Conservation (phyloP, 2,329 filamentous ascomycete species). For the Elsinoe fawcettii region DNA sequence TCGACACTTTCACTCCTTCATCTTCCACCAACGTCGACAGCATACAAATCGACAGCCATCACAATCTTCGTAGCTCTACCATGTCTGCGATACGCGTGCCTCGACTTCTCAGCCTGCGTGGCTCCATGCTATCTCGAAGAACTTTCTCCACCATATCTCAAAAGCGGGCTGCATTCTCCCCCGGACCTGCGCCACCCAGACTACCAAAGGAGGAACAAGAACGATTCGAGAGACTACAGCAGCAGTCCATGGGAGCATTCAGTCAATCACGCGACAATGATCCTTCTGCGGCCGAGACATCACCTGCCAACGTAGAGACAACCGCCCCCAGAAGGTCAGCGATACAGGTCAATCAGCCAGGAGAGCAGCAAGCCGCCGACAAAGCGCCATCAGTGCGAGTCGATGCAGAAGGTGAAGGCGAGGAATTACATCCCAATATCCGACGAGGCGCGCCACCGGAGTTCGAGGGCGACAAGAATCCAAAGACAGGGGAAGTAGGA, state of each 20-base stretch:
- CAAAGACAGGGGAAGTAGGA: constrained; percentile 88
- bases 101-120: constrained; percentile 14
- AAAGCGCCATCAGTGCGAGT: constrained; percentile 34
- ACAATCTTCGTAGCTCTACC: no score
- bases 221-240: constrained; percentile 80
- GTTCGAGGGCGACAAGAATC: constrained; percentile 87
- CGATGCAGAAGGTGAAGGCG: constrained; percentile 50
- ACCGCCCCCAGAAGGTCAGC: constrained; percentile 30
- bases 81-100: constrained; percentile 17
- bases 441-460: constrained; percentile 74
- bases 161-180: constrained; percentile 28
- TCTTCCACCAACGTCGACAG: no score
- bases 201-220: constrained; percentile 85
- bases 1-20: background rate
- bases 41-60: no score
- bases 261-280: constrained; percentile 40
- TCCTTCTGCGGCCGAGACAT: constrained; percentile 22
- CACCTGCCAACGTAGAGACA: constrained; percentile 22
- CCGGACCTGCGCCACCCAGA: constrained; percentile 67
- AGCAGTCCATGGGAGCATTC: constrained; percentile 66
- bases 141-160: constrained; percentile 38
- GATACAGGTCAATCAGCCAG: constrained; percentile 22
- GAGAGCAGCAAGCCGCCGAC: constrained; percentile 31
- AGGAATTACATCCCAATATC: constrained; percentile 62
- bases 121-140: constrained; percentile 16